Conservation (phyloP, 2,329 filamentous ascomycete species). For the Bipolaris bicolor region DNA sequence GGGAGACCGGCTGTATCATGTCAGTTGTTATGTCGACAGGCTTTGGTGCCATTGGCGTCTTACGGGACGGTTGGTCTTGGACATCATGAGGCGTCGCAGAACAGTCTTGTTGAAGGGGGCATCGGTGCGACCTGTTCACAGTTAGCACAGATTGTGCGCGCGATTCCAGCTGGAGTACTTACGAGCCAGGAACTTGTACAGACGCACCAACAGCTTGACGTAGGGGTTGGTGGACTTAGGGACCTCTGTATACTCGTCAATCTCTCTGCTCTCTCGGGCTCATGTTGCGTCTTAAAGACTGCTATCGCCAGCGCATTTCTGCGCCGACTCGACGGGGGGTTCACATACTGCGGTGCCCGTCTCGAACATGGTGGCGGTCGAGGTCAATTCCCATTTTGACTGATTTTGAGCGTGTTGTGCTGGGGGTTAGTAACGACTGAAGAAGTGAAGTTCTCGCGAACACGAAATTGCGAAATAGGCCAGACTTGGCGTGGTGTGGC, state of each 20-base stretch:
- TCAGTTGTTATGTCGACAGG: conserved; percentile 23
- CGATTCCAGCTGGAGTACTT: conserved; percentile 56
- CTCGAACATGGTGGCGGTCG: conserved; percentile 68
- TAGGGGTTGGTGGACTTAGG: conserved; percentile 97
- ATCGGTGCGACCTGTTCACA: conserved; percentile 81
- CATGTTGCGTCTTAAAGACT: conserved; percentile 50
- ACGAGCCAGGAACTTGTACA: conserved; percentile 96
- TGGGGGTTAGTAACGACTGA: conserved; percentile 40
- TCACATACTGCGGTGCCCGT: conserved; percentile 69
- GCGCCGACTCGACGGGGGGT: conserved; percentile 49
- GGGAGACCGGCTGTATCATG: conserved; percentile 68
- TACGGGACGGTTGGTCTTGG: conserved; percentile 85
- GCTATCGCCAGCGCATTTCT: conserved; percentile 48
- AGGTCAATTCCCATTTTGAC: conserved; percentile 51
- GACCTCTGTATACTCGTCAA: conserved; percentile 50
- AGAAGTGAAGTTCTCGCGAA: conserved; percentile 18
- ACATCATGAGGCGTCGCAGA: conserved; percentile 97
- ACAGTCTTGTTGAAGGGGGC: conserved; percentile 98
- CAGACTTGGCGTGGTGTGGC: conserved; percentile 18
- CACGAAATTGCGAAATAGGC: conserved; percentile 26
- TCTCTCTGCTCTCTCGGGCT: conserved; percentile 38
- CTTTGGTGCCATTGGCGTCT: conserved; percentile 20
- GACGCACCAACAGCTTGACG: conserved; percentile 96
- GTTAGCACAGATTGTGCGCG: conserved; percentile 34
- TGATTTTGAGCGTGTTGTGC: conserved; percentile 43